Conservation (phyloP, 1,284 basidiomycete genomes). For the Schizophyllum amplum region DNA sequence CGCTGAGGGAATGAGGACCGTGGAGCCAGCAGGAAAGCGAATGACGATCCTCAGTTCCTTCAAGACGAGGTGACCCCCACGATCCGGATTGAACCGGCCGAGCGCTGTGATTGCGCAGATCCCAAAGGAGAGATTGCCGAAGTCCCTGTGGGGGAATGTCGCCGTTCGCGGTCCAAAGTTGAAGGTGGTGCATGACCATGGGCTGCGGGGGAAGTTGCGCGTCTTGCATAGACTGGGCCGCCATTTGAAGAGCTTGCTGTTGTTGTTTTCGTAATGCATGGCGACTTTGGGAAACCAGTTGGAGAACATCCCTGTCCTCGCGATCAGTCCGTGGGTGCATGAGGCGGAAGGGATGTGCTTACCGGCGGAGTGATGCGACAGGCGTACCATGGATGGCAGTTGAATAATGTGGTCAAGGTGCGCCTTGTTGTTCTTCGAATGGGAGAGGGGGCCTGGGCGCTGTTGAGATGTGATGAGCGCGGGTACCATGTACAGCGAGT, state of each 20-base stretch:
- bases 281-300: neutral
- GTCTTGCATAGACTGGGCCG: neutral
- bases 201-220: neutral
- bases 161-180: slow-evolving; percentile 3
- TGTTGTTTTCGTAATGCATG: neutral
- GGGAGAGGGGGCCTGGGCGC: no score
- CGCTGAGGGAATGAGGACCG: slow-evolving; percentile 5
- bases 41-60: neutral
- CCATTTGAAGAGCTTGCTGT: neutral
- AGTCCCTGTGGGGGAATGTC: slow-evolving; percentile 3
- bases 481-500: no score
- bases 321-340: no score
- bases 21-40: slow-evolving; percentile 3
- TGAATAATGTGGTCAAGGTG: no score
- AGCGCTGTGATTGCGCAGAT: slow-evolving; percentile 3
- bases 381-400: no score
- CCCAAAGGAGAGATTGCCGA: neutral
- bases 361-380: no score
- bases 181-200: slow-evolving; percentile 1
- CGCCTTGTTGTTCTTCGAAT: no score
- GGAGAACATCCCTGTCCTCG: neutral
- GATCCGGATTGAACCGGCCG: slow-evolving; percentile 1
- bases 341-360: no score
- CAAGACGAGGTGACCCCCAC: neutral
- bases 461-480: no score